Evolutionary conservation across 495 filamentous ascomycete species (phyloP).

Genomic region (Daldinia caldariorum): DNA sequence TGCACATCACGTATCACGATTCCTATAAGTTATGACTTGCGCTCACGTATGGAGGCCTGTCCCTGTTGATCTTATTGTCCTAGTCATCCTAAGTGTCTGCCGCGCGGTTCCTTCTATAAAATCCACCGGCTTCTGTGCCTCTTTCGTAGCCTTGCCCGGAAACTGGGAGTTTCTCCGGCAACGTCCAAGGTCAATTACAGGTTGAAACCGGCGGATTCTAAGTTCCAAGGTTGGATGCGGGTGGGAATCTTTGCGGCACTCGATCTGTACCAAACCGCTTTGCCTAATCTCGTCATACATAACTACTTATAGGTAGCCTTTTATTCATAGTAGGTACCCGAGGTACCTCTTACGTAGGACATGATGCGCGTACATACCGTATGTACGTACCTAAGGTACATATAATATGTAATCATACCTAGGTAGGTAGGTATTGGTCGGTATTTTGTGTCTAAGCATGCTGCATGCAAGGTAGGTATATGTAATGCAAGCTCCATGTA

Average conservation of each 20-base stretch:
- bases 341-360: not conserved
- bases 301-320: too few species aligned
- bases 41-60: not conserved
- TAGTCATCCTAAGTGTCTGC: not conserved
- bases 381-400: too few species aligned
- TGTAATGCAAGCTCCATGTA: not conserved
- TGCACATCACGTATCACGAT: not conserved
- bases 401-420: too few species aligned
- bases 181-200: not conserved
- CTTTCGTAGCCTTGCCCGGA: not conserved
- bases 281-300: not conserved
- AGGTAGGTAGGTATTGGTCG: too few species aligned
- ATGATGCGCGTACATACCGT: too few species aligned
- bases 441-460: conserved; percentile 1
- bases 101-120: conserved; percentile 1
- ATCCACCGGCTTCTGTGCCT: not conserved
- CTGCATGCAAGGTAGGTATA: not conserved
- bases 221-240: not conserved
- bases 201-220: not conserved
- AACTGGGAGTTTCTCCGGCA: not conserved
- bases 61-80: not conserved
- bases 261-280: not conserved
- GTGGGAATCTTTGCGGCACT: not conserved
- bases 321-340: not conserved
- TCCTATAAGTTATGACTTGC: not conserved